Percentiles rank a stretch among this genome's conserved stretches.
These are phyloP conservation scores for Daldinia eschscholtzii DNA, from an alignment of 2,329 filamentous ascomycete genomes.

Conservation along the genomic window DNA sequence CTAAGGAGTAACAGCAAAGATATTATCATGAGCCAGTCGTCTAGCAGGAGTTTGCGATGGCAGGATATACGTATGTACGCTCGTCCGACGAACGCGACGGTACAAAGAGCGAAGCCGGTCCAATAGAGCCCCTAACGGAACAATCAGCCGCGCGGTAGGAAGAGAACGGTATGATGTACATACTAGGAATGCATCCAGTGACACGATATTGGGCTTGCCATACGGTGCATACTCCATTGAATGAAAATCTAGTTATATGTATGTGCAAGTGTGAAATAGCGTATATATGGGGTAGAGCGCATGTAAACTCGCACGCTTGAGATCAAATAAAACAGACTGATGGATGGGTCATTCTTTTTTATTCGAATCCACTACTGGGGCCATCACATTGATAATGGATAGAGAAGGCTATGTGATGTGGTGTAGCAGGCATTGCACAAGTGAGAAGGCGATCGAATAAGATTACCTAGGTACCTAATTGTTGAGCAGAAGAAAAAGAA, in stretches of 20 bases:
- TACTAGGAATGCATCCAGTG: background rate
- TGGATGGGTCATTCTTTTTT: background rate
- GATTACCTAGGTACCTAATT: background rate
- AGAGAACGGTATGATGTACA: background rate
- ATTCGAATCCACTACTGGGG: background rate
- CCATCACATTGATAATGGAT: background rate
- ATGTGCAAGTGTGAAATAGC: background rate
- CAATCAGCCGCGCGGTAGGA: background rate
- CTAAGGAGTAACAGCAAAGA: background rate
- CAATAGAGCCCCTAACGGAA: background rate
- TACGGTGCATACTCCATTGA: background rate
- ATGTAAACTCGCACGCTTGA: background rate
- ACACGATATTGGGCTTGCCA: background rate
- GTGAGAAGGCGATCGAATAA: background rate
- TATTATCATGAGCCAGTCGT: slow-evolving; percentile 7
- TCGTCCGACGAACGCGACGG: background rate
- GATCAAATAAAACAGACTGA: background rate
- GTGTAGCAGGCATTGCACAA: background rate
- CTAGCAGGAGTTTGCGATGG: background rate
- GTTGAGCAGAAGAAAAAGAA: background rate
- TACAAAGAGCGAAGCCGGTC: background rate
- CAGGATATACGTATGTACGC: background rate
- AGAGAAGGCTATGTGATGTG: background rate
- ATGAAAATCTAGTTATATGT: background rate
- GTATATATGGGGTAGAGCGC: background rate